Conservation (phyloP, 2,329 filamentous ascomycete genomes). For the Fusarium sp. region DNA sequence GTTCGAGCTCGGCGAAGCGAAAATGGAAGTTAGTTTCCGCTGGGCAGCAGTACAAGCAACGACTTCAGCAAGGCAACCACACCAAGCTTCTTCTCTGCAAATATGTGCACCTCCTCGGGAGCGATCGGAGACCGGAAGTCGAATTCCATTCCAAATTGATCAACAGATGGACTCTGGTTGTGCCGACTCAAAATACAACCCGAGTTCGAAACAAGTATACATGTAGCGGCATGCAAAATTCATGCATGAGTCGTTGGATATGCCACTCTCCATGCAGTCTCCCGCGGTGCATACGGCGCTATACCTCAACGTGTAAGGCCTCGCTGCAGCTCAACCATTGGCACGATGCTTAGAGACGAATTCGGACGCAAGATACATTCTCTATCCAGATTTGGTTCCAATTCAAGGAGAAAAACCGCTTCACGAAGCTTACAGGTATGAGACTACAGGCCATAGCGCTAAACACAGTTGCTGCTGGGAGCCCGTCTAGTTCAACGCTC, state of each 20-base stretch:
- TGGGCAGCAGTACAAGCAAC: background rate
- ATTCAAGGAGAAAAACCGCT: background rate
- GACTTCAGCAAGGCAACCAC: constrained; percentile 2
- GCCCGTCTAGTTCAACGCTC: background rate
- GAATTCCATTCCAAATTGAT: background rate
- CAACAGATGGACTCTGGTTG: background rate
- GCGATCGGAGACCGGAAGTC: background rate
- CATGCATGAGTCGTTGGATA: background rate
- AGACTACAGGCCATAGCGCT: too few relatives aligned
- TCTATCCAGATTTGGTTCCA: background rate
- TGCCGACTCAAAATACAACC: background rate
- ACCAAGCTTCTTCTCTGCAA: background rate
- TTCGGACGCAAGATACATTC: background rate
- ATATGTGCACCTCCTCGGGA: background rate
- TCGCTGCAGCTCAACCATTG: background rate
- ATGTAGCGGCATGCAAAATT: background rate
- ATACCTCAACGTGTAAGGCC: background rate
- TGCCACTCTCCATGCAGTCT: background rate
- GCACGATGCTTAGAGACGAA: background rate
- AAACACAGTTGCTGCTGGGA: background rate
- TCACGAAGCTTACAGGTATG: background rate
- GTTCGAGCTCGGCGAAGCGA: background rate
- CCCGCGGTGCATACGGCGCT: background rate
- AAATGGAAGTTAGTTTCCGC: constrained; percentile 8
- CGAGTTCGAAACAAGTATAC: background rate